Evolutionary conservation across 108 stramenopile genomes (phyloP).

Genomic region (Cylindrotheca closterium): DNA sequence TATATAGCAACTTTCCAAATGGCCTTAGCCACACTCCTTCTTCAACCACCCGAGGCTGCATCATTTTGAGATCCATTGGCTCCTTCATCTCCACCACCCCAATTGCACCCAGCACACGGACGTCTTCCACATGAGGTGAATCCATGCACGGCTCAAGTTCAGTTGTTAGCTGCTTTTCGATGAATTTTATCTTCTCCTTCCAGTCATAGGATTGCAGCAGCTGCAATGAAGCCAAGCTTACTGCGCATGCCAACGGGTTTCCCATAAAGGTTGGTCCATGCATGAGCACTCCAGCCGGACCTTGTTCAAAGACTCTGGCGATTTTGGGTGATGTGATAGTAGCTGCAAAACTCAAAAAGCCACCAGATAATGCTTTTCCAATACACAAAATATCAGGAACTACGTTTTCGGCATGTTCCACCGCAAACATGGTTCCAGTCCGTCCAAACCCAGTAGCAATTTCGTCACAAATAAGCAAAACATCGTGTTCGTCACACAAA

Average conservation of each 20-base stretch:
- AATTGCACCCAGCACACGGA: conserved; percentile 85
- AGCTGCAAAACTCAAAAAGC: conserved; percentile 83
- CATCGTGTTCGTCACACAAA: conserved; percentile 67
- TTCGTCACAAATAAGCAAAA: conserved; percentile 88
- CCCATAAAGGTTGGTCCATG: conserved; percentile 88
- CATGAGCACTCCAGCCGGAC: conserved; percentile 63
- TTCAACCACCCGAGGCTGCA: conserved; percentile 56
- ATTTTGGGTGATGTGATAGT: conserved; percentile 62
- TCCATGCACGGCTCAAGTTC: conserved; percentile 50
- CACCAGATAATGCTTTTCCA: conserved; percentile 86
- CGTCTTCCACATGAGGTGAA: conserved; percentile 61
- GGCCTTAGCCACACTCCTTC: conserved; percentile 84
- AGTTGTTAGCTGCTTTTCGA: conserved; percentile 46
- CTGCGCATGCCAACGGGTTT: conserved; percentile 82
- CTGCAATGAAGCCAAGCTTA: conserved; percentile 58
- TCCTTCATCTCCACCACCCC: conserved; percentile 82
- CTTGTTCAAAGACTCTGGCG: conserved; percentile 58
- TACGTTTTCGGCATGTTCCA: conserved; percentile 49
- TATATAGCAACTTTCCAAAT: conserved; percentile 78
- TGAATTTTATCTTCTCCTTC: conserved; percentile 46
- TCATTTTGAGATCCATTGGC: conserved; percentile 57
- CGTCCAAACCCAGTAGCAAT: conserved; percentile 91
- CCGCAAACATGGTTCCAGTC: conserved; percentile 80
- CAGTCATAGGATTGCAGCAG: conserved; percentile 54
- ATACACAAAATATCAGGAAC: conserved; percentile 84